Conservation (phyloP, 768 basidiomycete genomes). For the Hygrophorus russula region DNA sequence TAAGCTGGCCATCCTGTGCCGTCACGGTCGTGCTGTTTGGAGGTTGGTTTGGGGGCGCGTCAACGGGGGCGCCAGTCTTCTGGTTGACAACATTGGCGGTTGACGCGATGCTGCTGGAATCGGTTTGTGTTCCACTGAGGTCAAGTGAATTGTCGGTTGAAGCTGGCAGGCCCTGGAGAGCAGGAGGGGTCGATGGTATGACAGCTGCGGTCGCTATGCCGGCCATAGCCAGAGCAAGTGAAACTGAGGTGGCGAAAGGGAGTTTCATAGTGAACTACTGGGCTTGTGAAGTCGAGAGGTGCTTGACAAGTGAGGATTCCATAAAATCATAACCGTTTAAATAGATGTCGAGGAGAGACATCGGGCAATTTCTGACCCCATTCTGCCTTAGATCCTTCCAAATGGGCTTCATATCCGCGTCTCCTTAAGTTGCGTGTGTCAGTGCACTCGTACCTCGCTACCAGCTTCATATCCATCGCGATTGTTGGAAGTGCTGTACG, state of each 20-base stretch:
- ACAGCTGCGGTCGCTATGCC: slow-evolving; percentile 13
- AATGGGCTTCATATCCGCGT: too few species aligned
- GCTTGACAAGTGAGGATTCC: background rate
- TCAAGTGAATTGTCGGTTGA: background rate
- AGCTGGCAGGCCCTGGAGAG: slow-evolving; percentile 4
- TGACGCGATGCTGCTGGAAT: slow-evolving; percentile 22
- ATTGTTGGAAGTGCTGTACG: too few species aligned
- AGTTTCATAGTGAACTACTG: slow-evolving; percentile 10
- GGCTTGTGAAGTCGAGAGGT: background rate
- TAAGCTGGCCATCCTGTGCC: slow-evolving; percentile 31
- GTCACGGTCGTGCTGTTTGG: slow-evolving; percentile 27
- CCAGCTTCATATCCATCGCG: too few species aligned
- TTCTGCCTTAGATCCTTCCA: too few species aligned
- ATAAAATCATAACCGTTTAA: background rate
- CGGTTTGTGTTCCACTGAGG: slow-evolving; percentile 13
- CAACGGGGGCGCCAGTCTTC: slow-evolving; percentile 22
- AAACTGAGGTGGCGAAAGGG: slow-evolving; percentile 17
- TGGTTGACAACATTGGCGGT: slow-evolving; percentile 26
- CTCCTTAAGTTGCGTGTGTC: too few species aligned
- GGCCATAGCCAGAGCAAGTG: slow-evolving; percentile 11
- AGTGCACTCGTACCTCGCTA: too few species aligned
- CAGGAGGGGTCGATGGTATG: slow-evolving; percentile 8
- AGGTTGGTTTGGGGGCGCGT: slow-evolving; percentile 22
- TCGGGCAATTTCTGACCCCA: slow-evolving; percentile 4
- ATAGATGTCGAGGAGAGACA: slow-evolving; percentile 3